phyloP scores from a whole-genome alignment of 176 grass and related monocot genomes.

The Oryza glaberrima region DNA sequence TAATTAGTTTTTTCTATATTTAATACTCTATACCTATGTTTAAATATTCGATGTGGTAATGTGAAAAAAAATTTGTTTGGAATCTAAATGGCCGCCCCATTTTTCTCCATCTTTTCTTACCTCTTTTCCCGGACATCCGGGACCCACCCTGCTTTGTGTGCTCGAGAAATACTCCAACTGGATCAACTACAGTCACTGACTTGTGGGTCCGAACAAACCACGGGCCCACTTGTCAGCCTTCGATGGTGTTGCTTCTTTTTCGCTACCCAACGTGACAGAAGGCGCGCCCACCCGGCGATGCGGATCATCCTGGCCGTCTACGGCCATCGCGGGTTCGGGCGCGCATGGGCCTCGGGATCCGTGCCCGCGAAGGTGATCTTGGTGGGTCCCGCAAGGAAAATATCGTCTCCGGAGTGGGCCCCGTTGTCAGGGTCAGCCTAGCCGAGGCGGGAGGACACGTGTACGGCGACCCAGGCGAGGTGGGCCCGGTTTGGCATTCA shows the following conservation, averaged over 20 bases:
- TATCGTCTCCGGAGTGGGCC: neutral
- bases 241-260: neutral
- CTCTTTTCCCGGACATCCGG: constrained; percentile 21
- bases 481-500: neutral
- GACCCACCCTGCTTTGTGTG: neutral
- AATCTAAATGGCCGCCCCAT: neutral
- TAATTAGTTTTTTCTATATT: too few species aligned
- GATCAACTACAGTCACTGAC: neutral
- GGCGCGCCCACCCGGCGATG: neutral
- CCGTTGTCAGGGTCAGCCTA: neutral
- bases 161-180: neutral
- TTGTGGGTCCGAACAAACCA: rapidly evolving
- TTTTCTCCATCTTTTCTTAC: neutral
- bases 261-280: neutral
- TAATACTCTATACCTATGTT: too few species aligned
- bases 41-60: too few species aligned
- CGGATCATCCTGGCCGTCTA: neutral
- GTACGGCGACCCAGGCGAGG: neutral
- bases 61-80: too few species aligned
- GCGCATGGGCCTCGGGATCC: neutral
- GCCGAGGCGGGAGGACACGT: neutral
- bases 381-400: neutral
- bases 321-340: neutral
- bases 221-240: neutral
- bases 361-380: neutral